These are phyloP conservation scores for Narthecium ossifragum DNA, from an alignment of 106 monocot genomes.

Conservation along the genomic window DNA sequence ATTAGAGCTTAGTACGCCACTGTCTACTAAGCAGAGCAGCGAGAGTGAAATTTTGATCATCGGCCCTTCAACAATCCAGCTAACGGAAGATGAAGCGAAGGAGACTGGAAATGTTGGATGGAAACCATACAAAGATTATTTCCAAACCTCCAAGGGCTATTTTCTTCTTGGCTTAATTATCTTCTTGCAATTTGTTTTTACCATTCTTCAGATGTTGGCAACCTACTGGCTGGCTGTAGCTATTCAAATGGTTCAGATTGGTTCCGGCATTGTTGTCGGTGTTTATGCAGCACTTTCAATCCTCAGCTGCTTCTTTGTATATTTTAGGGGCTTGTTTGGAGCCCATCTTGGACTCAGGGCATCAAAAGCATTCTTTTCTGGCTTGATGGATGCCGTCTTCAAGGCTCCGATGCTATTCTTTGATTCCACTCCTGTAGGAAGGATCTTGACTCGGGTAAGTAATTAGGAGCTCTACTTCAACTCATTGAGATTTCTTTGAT, in stretches of 20 bases:
- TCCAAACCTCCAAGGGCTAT: constrained; percentile 29
- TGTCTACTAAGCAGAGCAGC: no score
- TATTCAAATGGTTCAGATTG: constrained; percentile 23
- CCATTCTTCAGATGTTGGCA: constrained; percentile 39
- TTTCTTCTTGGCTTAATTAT: constrained; percentile 26
- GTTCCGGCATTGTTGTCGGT: constrained; percentile 29
- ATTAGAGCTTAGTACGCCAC: no score
- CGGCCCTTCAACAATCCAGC: constrained; percentile 28
- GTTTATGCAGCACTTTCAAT: constrained; percentile 44
- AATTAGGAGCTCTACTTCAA: no score
- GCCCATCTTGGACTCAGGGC: constrained; percentile 58
- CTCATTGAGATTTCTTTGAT: constrained; percentile 1
- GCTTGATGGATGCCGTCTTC: constrained; percentile 69
- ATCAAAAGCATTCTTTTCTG: constrained; percentile 62
- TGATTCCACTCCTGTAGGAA: constrained; percentile 74
- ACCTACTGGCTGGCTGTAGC: constrained; percentile 71
- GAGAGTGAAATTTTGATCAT: no score
- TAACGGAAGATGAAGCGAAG: constrained; percentile 69
- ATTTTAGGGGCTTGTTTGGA: constrained; percentile 33
- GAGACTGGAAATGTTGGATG: constrained; percentile 55
- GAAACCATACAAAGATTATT: constrained; percentile 57
- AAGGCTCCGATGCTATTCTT: constrained; percentile 82
- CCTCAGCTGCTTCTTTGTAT: constrained; percentile 43
- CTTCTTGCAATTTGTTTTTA: constrained; percentile 35
- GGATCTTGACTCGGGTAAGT: constrained; percentile 79